Percentiles rank a stretch among this genome's conserved stretches.
Conservation (phyloP, 495 filamentous ascomycete genomes). For the Hypoxylon lenormandii region DNA sequence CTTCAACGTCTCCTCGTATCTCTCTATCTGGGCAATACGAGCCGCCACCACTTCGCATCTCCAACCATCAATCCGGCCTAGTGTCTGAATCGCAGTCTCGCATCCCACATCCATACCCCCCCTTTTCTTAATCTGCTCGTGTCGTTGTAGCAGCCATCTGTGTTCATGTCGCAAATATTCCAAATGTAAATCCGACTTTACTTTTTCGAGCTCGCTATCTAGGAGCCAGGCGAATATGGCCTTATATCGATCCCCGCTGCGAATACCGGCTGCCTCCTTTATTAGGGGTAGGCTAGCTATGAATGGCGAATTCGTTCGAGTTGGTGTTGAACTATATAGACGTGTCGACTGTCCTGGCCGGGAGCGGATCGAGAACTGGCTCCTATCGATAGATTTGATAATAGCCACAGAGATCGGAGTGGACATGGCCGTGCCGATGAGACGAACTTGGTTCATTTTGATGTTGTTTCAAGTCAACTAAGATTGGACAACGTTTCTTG, state of each 20-base stretch:
- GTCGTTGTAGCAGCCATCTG: not conserved
- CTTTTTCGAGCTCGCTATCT: not conserved
- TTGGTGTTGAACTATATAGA: not conserved
- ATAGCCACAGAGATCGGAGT: not conserved
- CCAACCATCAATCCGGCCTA: constrained; percentile 4
- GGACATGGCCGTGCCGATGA: not conserved
- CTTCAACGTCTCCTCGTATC: constrained; percentile 1
- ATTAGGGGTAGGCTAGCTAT: not conserved
- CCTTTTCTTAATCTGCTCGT: not conserved
- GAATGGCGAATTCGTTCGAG: not conserved
- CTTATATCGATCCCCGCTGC: constrained; percentile 11
- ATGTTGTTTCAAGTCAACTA: not conserved
- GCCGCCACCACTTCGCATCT: constrained; percentile 2
- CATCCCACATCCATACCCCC: constrained; percentile 1
- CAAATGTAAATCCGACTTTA: not conserved
- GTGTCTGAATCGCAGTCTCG: not conserved
- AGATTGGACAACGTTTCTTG: not conserved
- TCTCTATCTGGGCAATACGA: constrained; percentile 8
- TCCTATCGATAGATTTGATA: not conserved
- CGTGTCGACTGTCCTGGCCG: not conserved
- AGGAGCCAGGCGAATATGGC: not conserved
- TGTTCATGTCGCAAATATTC: not conserved
- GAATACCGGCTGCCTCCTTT: not conserved
- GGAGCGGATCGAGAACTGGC: not conserved
- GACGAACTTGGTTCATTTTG: constrained; percentile 5